phyloP scores from a whole-genome alignment of 2,329 filamentous ascomycete species.

The Curvularia sp. region DNA sequence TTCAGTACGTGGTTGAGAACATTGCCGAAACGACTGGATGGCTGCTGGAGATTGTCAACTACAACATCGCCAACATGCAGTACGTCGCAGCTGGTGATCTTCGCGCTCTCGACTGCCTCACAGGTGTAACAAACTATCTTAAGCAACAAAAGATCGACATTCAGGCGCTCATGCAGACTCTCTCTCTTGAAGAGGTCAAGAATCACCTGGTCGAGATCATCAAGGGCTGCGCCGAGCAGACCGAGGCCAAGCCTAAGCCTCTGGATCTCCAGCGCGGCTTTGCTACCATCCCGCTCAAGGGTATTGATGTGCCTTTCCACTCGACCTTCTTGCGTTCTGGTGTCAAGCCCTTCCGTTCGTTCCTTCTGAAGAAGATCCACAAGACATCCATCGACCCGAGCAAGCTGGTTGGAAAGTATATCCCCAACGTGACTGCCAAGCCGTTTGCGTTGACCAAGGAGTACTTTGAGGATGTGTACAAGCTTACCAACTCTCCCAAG shows the following conservation, averaged over 20 bases:
- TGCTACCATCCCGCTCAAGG: slow-evolving; percentile 93
- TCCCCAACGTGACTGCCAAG: slow-evolving; percentile 95
- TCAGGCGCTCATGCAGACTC: slow-evolving; percentile 84
- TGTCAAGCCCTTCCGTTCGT: slow-evolving; percentile 98
- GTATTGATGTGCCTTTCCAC: slow-evolving; percentile 99
- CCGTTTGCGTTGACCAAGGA: slow-evolving; percentile 97
- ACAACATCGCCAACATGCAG: slow-evolving; percentile 75
- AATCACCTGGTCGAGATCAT: slow-evolving; percentile 90
- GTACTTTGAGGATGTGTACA: slow-evolving; percentile 99
- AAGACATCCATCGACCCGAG: slow-evolving; percentile 97
- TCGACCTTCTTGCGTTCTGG: slow-evolving; percentile 96
- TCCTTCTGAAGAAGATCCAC: slow-evolving; percentile 99
- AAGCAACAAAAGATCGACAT: slow-evolving; percentile 98
- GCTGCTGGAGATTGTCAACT: slow-evolving; percentile 99
- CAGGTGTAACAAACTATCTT: slow-evolving; percentile 89
- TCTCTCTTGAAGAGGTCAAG: slow-evolving; percentile 90
- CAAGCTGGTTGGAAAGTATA: slow-evolving; percentile 98
- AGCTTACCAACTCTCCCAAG: slow-evolving; percentile 80
- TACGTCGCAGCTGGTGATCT: slow-evolving; percentile 73
- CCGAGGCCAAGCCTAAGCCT: slow-evolving; percentile 84
- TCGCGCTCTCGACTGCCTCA: slow-evolving; percentile 69
- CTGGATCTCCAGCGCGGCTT: slow-evolving; percentile 93
- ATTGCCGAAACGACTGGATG: slow-evolving; percentile 92
- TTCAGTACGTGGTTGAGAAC: slow-evolving; percentile 96
- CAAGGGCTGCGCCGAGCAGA: slow-evolving; percentile 83